These are phyloP conservation scores for Gyrodon lividus DNA, from an alignment of 768 basidiomycete species.

Conservation along the genomic window DNA sequence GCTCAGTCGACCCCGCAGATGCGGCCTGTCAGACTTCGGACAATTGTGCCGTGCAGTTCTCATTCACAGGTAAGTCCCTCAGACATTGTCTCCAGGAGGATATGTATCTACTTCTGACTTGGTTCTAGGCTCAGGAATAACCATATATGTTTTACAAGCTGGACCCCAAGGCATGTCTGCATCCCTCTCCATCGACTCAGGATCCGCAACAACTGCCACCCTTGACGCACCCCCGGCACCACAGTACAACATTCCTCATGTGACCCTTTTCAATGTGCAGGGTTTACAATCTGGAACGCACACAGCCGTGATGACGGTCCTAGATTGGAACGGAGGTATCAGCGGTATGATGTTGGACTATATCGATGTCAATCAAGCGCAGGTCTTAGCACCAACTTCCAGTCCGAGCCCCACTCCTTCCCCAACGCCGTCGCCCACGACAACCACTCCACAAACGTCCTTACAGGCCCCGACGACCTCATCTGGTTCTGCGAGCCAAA, in stretches of 20 bases:
- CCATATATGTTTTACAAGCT: conserved; percentile 29
- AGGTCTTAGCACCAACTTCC: conserved; percentile 8
- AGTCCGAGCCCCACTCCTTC: conserved; percentile 7
- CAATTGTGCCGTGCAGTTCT: conserved; percentile 25
- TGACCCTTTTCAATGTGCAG: conserved; percentile 20
- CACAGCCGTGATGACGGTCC: conserved; percentile 22
- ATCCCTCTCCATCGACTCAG: conserved; percentile 25
- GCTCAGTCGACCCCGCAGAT: conserved; percentile 11
- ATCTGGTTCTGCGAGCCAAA: conserved; percentile 3
- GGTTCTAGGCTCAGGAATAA: conserved; percentile 25
- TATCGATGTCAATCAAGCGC: conserved; percentile 23
- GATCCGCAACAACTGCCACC: conserved; percentile 20
- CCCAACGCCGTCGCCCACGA: background rate
- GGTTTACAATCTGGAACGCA: conserved; percentile 23
- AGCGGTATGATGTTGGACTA: conserved; percentile 33
- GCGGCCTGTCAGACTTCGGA: conserved; percentile 22
- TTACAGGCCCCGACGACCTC: background rate
- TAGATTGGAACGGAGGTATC: conserved; percentile 22
- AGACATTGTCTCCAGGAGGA: background rate
- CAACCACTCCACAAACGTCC: background rate
- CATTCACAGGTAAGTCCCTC: conserved; percentile 20
- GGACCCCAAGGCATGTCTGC: conserved; percentile 28
- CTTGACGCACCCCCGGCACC: conserved; percentile 22
- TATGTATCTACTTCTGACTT: background rate
- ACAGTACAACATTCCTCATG: conserved; percentile 23